Conservation (phyloP, 306 rosid genomes). For the Prunus mume region DNA sequence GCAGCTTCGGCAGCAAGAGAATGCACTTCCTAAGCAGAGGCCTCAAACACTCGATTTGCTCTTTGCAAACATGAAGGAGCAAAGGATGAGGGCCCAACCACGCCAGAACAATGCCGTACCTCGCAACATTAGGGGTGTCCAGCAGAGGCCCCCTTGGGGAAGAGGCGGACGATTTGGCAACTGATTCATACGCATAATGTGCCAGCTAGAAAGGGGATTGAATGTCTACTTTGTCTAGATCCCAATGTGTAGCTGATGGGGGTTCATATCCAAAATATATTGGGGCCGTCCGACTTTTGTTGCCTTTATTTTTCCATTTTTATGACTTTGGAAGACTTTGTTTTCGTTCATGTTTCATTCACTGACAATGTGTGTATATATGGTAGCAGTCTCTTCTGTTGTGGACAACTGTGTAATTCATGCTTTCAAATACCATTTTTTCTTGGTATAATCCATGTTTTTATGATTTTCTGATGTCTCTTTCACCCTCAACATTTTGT, state of each 20-base stretch:
- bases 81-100: slow-evolving; percentile 60
- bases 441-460: neutral
- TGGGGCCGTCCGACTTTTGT: neutral
- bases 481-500: too few relatives aligned
- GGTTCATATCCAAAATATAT: neutral
- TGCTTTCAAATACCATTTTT: neutral
- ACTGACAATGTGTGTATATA: neutral
- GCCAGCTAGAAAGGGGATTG: neutral
- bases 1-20: slow-evolving; percentile 26
- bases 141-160: slow-evolving; percentile 61
- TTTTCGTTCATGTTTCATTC: neutral
- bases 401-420: neutral
- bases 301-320: neutral
- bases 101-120: slow-evolving; percentile 46
- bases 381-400: neutral
- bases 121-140: slow-evolving; percentile 45
- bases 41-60: slow-evolving; percentile 76
- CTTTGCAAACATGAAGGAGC: slow-evolving; percentile 88
- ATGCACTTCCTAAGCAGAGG: slow-evolving; percentile 49
- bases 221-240: neutral
- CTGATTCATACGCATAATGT: slow-evolving; percentile 8
- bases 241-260: slow-evolving; percentile 1
- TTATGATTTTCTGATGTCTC: neutral
- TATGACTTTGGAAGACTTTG: neutral
- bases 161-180: slow-evolving; percentile 68